Conservation (phyloP, 2,329 filamentous ascomycete species). For the Thelonectria discophora region DNA sequence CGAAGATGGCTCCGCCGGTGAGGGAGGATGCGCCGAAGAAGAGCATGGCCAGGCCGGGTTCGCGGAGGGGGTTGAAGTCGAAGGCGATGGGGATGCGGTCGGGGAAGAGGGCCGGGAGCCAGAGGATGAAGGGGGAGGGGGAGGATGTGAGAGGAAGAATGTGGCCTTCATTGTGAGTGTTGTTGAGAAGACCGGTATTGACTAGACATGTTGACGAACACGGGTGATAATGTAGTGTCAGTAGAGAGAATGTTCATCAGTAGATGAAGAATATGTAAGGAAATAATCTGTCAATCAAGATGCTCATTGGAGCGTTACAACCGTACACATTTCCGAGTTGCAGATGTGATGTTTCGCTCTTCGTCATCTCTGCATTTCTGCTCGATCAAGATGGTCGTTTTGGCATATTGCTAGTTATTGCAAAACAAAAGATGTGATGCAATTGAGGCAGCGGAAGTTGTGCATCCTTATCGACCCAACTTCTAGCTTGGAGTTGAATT, state of each 20-base stretch:
- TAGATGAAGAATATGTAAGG: background rate
- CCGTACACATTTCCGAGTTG: background rate
- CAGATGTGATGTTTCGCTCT: background rate
- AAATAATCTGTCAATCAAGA: background rate
- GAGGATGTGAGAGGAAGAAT: too few species aligned
- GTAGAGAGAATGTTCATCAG: constrained; percentile 34
- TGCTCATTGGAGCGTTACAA: background rate
- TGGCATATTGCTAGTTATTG: too few species aligned
- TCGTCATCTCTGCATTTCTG: background rate
- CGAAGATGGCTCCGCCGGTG: constrained; percentile 37
- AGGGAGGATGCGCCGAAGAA: constrained; percentile 36
- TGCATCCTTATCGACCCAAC: too few species aligned
- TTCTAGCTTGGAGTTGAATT: background rate
- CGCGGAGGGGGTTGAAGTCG: constrained; percentile 33
- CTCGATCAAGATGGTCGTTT: too few species aligned
- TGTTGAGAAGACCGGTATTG: constrained; percentile 31
- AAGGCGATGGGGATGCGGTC: constrained; percentile 38
- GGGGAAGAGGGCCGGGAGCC: constrained; percentile 36
- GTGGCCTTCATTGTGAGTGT: constrained; percentile 37
- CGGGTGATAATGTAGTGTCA: too few species aligned
- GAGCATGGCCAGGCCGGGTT: constrained; percentile 36
- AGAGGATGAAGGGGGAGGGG: constrained; percentile 36
- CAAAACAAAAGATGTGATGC: background rate
- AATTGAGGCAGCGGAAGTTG: background rate
- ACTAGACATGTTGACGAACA: too few species aligned